Evolutionary conservation across 495 filamentous ascomycete species (phyloP), one percentile per base, ranked within the genome.

Genomic region (Haplographium delicatum): DNA sequence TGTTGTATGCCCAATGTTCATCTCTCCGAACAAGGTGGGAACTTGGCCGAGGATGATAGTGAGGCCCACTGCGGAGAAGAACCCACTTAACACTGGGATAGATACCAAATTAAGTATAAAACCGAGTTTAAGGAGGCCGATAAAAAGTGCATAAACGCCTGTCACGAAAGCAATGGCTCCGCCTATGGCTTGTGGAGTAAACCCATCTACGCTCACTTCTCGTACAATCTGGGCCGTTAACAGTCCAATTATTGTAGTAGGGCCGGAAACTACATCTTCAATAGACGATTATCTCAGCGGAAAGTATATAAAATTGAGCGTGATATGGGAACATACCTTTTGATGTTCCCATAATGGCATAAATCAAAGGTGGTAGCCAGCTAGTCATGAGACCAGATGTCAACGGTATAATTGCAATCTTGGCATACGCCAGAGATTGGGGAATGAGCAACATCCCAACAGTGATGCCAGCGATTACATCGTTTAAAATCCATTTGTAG

Each of bases 301-400:
- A 31, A 40, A 9, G 15, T 8, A 8, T 22, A 0, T 44, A 42
- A 26, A 10, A 15, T 38, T 13, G 1, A 22, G 28, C 8, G 20
- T 39, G 27, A 11, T 5, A 2, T 28, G n/a, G 9, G 38, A 24
- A 41, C 64, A 49, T 51, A 73, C 76, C 75, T 50, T 80, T 78
- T 10, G 75, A 74, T 2, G 75, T 75, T 2, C 75, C 76, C 71
- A 80, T 78, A 34, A 80, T 66, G 3, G 72, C 66, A 49, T 74
- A 75, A 10, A 78, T 58, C 10, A 66, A 61, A 13, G 69, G 65
- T 1, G 76, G 75, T 18, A 78, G 54, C 76, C 76, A 80, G 54
- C 69, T 71, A 4, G 74, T 72, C 58, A 72, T 71, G 15, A 80
- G 68, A 9, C 73, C 73, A 61, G 73, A 70, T 47, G 74, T 64